phyloP scores from a whole-genome alignment of 225 moss, liverwort and hornwort genomes.

The Bryum argenteum region DNA sequence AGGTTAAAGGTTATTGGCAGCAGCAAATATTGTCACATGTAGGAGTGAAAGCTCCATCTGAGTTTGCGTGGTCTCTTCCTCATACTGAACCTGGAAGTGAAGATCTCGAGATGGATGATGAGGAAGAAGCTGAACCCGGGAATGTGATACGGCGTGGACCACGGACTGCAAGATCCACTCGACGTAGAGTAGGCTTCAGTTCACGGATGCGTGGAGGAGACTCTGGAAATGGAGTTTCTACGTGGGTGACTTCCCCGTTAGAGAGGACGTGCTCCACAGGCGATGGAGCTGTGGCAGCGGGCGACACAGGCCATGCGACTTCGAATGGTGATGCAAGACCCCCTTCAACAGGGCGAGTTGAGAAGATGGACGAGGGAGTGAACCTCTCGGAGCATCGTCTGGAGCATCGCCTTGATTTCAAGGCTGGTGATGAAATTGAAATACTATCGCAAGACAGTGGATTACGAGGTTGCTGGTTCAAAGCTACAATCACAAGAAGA shows the following conservation, averaged over 20 bases:
- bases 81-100: constrained; percentile 74
- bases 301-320: constrained; percentile 42
- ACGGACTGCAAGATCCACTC: constrained; percentile 74
- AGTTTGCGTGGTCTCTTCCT: constrained; percentile 41
- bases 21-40: constrained; percentile 58
- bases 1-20: constrained; percentile 74
- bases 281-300: constrained; percentile 49
- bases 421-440: constrained; percentile 78
- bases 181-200: constrained; percentile 65
- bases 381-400: constrained; percentile 42
- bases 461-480: constrained; percentile 90
- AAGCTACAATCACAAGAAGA: constrained; percentile 63
- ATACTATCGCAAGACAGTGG: constrained; percentile 87
- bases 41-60: constrained; percentile 45
- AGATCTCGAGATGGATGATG: constrained; percentile 76
- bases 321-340: constrained; percentile 55
- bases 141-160: constrained; percentile 74
- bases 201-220: constrained; percentile 49
- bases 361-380: constrained; percentile 41
- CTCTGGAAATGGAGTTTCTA: constrained; percentile 45
- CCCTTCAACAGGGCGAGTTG: constrained; percentile 45
- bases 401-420: constrained; percentile 59
- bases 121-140: constrained; percentile 68
- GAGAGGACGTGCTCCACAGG: constrained; percentile 54
- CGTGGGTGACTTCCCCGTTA: constrained; percentile 55